These are phyloP conservation scores for Fusarium sp. DNA, from an alignment of 2,329 filamentous ascomycete species.

Conservation along the genomic window DNA sequence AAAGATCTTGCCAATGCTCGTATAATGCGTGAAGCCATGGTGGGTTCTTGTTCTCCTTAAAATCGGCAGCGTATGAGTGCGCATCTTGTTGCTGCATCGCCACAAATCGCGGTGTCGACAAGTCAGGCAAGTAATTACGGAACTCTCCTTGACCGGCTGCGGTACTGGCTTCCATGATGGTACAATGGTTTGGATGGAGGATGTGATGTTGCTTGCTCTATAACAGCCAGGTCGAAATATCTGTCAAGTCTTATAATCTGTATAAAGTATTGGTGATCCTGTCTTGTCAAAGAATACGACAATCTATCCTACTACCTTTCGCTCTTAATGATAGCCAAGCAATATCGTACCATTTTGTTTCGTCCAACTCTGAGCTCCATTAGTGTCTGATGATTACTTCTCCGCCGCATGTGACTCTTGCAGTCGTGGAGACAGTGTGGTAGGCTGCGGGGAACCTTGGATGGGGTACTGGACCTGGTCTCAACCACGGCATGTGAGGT, in stretches of 20 bases:
- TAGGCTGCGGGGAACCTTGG: background rate
- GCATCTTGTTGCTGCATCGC: background rate
- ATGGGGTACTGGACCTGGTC: too few species aligned
- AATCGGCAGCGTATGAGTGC: background rate
- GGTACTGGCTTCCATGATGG: background rate
- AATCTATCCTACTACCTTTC: too few species aligned
- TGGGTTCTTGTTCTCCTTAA: background rate
- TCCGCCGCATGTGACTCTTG: background rate
- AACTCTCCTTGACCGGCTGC: background rate
- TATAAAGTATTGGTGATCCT: background rate
- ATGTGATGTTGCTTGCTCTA: background rate
- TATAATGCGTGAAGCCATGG: constrained; percentile 2
- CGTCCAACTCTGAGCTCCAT: too few species aligned
- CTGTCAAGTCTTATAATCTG: background rate
- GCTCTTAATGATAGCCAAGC: too few species aligned
- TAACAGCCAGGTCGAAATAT: background rate
- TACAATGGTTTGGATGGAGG: background rate
- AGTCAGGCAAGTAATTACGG: background rate
- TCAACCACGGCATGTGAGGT: too few species aligned
- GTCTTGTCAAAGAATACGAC: too few species aligned
- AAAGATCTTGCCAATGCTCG: background rate
- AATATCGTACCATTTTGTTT: too few species aligned
- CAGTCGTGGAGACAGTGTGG: background rate
- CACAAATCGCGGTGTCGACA: background rate
- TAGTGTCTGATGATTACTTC: too few species aligned